phyloP scores from a whole-genome alignment of 352 stramenopile genomes.

The Elongisporangium undulatum region DNA sequence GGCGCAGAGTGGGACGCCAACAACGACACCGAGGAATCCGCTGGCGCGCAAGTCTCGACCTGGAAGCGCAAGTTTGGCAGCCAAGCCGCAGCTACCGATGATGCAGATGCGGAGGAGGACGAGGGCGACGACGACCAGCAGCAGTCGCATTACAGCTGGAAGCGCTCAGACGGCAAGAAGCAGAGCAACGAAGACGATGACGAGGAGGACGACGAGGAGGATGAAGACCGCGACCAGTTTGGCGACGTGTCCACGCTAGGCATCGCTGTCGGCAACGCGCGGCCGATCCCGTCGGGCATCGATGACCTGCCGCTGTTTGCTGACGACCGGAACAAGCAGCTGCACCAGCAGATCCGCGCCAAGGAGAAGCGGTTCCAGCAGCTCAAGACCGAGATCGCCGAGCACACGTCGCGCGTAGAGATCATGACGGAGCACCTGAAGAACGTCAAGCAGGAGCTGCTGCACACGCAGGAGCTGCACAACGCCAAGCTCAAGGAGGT shows the following conservation, averaged over 20 bases:
- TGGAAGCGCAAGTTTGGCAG: conserved; percentile 12
- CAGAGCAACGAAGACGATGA: conserved; percentile 17
- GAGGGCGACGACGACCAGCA: conserved; percentile 17
- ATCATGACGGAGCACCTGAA: conserved; percentile 96
- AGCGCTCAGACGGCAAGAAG: conserved; percentile 44
- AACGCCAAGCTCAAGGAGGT: conserved; percentile 92
- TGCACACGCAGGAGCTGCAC: conserved; percentile 92
- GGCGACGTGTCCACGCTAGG: conserved; percentile 9
- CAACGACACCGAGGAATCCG: conserved; percentile 14
- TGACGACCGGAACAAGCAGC: conserved; percentile 80
- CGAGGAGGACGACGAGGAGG: conserved; percentile 28
- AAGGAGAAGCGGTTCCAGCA: conserved; percentile 70
- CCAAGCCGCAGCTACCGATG: conserved; percentile 8
- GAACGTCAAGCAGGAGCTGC: conserved; percentile 94
- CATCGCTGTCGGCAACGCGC: conserved; percentile 10
- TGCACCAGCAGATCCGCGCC: conserved; percentile 75
- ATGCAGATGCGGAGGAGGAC: conserved; percentile 8
- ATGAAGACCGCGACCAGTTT: conserved; percentile 19
- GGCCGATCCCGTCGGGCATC: conserved; percentile 65
- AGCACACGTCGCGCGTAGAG: conserved; percentile 87
- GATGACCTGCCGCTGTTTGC: conserved; percentile 89
- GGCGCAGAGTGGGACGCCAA: conserved; percentile 1
- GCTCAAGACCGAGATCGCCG: conserved; percentile 61
- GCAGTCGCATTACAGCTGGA: conserved; percentile 52
- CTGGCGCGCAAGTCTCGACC: conserved; percentile 4